Percentiles rank a stretch among this genome's conserved stretches.
phyloP scores from a whole-genome alignment of 2,329 filamentous ascomycete genomes.

The Colletotrichum sp. region DNA sequence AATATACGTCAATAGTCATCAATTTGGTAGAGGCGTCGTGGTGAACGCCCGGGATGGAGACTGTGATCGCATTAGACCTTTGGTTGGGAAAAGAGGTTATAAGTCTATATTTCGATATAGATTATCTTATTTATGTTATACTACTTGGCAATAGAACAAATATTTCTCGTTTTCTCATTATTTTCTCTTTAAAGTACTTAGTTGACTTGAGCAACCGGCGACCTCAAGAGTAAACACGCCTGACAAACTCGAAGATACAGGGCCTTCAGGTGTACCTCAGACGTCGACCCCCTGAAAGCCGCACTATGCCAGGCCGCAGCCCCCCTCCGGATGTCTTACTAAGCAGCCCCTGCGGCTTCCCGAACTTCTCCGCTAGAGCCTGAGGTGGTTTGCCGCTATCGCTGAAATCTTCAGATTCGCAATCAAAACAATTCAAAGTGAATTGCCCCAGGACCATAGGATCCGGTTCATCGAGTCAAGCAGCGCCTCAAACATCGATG shows the following conservation, averaged over 20 bases:
- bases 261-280: neutral
- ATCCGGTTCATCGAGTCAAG: neutral
- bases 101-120: neutral
- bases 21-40: neutral
- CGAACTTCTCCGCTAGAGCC: neutral
- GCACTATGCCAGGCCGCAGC: neutral
- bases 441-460: neutral
- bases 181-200: neutral
- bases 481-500: neutral
- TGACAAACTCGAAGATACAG: neutral
- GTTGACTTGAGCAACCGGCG: neutral
- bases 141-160: neutral
- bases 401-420: neutral
- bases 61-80: neutral
- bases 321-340: neutral
- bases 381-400: neutral
- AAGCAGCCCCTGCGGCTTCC: neutral
- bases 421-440: neutral
- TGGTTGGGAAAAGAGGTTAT: neutral
- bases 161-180: rapidly evolving
- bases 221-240: neutral
- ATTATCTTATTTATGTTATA: neutral
- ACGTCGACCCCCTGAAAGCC: neutral
- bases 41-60: neutral
- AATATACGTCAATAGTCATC: neutral